phyloP scores from a whole-genome alignment of 495 filamentous ascomycete species.

The Talaromyces thailandensis region DNA sequence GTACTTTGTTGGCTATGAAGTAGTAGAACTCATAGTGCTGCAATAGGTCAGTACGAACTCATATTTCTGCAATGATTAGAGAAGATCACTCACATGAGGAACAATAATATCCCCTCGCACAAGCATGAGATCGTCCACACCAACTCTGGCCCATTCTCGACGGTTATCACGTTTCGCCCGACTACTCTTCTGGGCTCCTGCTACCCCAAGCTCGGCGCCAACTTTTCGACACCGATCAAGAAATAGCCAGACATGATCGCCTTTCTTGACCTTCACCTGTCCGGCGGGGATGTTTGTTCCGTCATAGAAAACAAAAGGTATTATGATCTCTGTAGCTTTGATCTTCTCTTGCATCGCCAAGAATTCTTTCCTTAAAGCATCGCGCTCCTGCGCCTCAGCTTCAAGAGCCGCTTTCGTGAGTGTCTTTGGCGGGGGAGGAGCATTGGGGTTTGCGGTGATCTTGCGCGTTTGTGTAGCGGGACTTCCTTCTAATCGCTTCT shows the following conservation, averaged over 20 bases:
- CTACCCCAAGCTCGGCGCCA: conserved; percentile 71
- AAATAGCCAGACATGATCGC: conserved; percentile 84
- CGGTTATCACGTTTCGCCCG: conserved; percentile 50
- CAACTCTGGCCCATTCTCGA: conserved; percentile 85
- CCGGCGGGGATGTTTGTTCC: conserved; percentile 91
- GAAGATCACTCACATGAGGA: conserved; percentile 64
- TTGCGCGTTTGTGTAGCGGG: conserved; percentile 30
- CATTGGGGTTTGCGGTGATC: conserved; percentile 59
- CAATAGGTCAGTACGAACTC: conserved; percentile 12
- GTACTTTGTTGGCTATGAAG: conserved; percentile 86
- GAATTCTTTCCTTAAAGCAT: conserved; percentile 79
- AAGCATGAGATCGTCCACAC: conserved; percentile 94
- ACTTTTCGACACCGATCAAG: conserved; percentile 85
- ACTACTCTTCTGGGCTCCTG: conserved; percentile 44
- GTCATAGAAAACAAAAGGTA: conserved; percentile 97
- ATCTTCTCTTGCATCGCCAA: conserved; percentile 73
- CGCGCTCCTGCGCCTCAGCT: conserved; percentile 72
- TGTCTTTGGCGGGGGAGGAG: conserved; percentile 63
- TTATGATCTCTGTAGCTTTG: conserved; percentile 79
- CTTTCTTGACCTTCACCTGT: conserved; percentile 78
- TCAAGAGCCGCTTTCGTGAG: conserved; percentile 79
- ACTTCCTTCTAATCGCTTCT: conserved; percentile 30
- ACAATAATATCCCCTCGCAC: conserved; percentile 89
- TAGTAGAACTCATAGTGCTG: conserved; percentile 96
- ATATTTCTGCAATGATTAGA: neutral